Base-by-base conservation (phyloP, 306 rosid genomes). In the Corylus heterophylla region DNA sequence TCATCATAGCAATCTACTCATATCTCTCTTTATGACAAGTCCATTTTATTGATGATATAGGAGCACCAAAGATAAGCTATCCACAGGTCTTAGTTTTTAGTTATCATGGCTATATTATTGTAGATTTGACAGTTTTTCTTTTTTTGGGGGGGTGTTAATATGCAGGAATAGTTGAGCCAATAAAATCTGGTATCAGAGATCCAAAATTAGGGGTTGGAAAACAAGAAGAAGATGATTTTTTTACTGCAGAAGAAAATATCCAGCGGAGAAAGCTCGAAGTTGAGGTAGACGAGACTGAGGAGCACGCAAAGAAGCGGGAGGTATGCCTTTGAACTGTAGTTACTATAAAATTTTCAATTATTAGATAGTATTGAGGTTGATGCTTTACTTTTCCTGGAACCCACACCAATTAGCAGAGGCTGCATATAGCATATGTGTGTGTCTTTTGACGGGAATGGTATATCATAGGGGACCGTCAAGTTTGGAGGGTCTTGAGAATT, bases 401-500 rank as follows among this genome's bases (percentile, higher is more conserved):
- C 88, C 89, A 86, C 82, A 83, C 87, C 78, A 85, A 82, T 83
- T 86, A 94, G 91, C 93, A 92, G 97, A 92, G 97, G 97, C 97
- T 86, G 92, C 97, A 91, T 90, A 90, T 94, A 85, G 86, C 90
- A 85, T 91, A 90, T 92, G 90, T 94, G 94, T 90, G 17, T 89
- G 97, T 85, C 95, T 92, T 92, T 92, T 89, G 87, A 89, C 80
- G 93, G 89, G 95, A 89, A 85, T 88, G 94, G 90, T 90, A 85
- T 90, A 86, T 93, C 95, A 87, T 91, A 90, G 85, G 88, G 91
- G 94, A 91, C 90, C 97, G 87, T 92, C 93, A 89, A 89, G 90
- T 89, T 92, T 92, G 97, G 95, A 92, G 87, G 97, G 86, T 94
- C 98, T 91, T 94, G 94, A 92, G 97, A 94, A 92, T 92, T 94